These are phyloP conservation scores for Luzula sylvatica DNA, from an alignment of 176 grass and related monocot species.

Conservation along the genomic window DNA sequence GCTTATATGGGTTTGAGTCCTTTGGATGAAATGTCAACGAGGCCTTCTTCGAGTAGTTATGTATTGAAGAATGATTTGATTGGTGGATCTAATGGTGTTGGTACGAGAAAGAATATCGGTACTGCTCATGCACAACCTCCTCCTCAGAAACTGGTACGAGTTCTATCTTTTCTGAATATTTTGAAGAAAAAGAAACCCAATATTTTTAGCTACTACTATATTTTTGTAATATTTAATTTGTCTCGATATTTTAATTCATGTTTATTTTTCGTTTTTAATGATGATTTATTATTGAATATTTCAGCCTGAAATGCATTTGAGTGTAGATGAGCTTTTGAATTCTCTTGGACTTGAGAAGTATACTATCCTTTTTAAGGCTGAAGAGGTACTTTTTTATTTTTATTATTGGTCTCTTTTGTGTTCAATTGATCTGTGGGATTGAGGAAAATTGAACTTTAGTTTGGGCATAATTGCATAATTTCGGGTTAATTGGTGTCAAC, in stretches of 20 bases:
- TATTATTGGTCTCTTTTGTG: background rate
- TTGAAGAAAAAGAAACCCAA: too few relatives aligned
- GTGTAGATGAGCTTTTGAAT: conserved; percentile 56
- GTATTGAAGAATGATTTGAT: background rate
- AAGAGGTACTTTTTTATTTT: conserved; percentile 55
- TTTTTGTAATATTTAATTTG: too few relatives aligned
- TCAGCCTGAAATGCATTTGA: conserved; percentile 41
- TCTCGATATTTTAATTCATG: background rate
- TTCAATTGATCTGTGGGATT: background rate
- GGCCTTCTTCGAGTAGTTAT: conserved; percentile 16
- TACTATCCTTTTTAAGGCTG: conserved; percentile 65
- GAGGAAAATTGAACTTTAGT: too few relatives aligned
- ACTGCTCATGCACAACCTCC: too few relatives aligned
- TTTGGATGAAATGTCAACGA: too few relatives aligned
- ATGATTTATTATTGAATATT: conserved; percentile 11
- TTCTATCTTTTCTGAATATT: too few relatives aligned
- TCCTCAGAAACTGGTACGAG: too few relatives aligned
- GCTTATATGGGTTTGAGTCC: conserved; percentile 5
- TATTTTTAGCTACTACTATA: too few relatives aligned
- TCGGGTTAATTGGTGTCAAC: too few relatives aligned
- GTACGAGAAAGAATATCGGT: too few relatives aligned
- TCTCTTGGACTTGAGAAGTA: conserved; percentile 80
- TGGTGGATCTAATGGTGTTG: conserved; percentile 8
- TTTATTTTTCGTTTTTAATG: conserved; percentile 6
- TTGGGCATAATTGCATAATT: too few relatives aligned